Percentiles rank a stretch among this genome's conserved stretches.
Conservation (phyloP, 768 basidiomycete species). For the Megacollybia marginata region DNA sequence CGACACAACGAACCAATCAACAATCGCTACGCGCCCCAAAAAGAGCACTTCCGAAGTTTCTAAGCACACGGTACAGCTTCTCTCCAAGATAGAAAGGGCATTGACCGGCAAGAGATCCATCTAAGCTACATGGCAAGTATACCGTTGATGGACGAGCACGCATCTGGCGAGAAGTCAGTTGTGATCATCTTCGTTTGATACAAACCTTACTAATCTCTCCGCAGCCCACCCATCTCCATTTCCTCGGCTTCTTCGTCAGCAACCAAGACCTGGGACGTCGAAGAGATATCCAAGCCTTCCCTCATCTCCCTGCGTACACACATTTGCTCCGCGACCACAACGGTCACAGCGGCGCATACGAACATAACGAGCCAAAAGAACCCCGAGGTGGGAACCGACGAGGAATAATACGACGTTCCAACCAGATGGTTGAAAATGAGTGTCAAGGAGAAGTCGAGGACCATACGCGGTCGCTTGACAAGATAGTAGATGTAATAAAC, state of each 20-base stretch:
- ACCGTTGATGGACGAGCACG: no score
- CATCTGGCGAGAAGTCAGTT: no score
- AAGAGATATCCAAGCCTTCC: conserved; percentile 61
- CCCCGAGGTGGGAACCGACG: conserved; percentile 74
- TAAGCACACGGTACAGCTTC: no score
- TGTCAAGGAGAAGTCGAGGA: conserved; percentile 92
- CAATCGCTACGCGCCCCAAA: no score
- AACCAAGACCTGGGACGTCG: conserved; percentile 24
- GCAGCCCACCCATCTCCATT: conserved; percentile 45
- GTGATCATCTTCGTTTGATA: no score
- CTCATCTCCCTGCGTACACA: conserved; percentile 88
- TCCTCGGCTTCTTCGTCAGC: conserved; percentile 51
- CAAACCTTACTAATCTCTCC: conserved; percentile 29
- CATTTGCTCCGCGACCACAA: conserved; percentile 83
- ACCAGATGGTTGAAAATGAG: conserved; percentile 89
- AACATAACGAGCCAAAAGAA: conserved; percentile 88
- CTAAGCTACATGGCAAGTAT: no score
- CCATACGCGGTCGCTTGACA: conserved; percentile 85
- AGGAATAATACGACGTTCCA: conserved; percentile 88
- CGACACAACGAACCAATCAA: no score
- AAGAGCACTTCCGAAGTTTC: no score
- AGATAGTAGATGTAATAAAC: conserved; percentile 82
- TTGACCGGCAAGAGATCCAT: no score
- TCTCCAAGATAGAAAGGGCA: no score
- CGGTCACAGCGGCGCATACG: conserved; percentile 62